Evolutionary conservation across 75 land plant genomes (phyloP), one percentile per base, ranked within the genome.

Genomic region (Isoetes taiwanensis): DNA sequence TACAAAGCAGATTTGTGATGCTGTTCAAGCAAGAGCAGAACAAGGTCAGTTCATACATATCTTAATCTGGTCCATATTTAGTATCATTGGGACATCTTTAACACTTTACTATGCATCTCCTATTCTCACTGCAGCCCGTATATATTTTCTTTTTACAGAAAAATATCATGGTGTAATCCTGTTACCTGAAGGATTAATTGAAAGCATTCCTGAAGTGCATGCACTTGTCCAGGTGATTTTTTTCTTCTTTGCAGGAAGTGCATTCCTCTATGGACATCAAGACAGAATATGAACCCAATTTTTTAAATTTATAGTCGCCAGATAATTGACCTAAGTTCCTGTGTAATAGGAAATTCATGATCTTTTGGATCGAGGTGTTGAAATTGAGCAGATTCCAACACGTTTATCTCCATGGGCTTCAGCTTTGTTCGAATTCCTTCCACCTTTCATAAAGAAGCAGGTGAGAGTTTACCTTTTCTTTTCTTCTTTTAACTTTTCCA

Each of bases 171-270:
- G 98, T 11, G 98, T 93, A 41, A 74, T 93, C 67, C 83, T 93
- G 33, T 59, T 93, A n/a, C 98, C 98, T 38, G 98, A 93, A 66
- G 98, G 98, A 37, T 79, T 93, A 12, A 81, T 93, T 24, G 95
- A 87, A 66, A 88, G 75, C 58, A 93, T 93, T 71, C 98, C 98
- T 41, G 98, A 93, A 80, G 65, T 88, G n/a, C 87, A 87, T 79
- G 98, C 98, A 14, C 80, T 91, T 4, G 65, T 91, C 60, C 89
- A 91, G 80, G 97, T 91, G 67, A 19, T 28, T 27, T 3, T 28
- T 6, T 31, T 11, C n/a, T 28, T 2, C 2, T 17, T 17, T 9
- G 16, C 50, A 9, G 23, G 6, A 17, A 17, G 54, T 52, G 54
- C 2, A 28, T 11, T 53, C 4, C 2, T 16, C 28, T n/a, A 20